Conservation (phyloP, 495 filamentous ascomycete genomes). For the Penicillium herquei region DNA sequence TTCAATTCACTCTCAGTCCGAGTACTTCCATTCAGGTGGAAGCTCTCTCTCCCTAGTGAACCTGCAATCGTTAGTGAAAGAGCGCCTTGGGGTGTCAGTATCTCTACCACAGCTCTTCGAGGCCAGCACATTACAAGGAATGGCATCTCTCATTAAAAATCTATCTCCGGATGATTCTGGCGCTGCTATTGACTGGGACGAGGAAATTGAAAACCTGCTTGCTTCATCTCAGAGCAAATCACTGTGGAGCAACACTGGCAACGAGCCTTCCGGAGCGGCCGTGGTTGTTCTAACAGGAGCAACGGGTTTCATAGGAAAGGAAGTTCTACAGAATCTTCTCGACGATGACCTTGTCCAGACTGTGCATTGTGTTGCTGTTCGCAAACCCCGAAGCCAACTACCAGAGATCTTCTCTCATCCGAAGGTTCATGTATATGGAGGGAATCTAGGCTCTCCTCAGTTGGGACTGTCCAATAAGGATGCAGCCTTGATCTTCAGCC, state of each 20-base stretch:
- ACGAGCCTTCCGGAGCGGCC: background rate
- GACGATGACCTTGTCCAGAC: conserved; percentile 12
- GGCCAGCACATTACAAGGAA: conserved; percentile 31
- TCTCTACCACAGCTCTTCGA: conserved; percentile 33
- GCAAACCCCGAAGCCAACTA: conserved; percentile 6
- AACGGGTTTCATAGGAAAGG: conserved; percentile 35
- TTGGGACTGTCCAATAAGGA: conserved; percentile 38
- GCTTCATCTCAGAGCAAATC: background rate
- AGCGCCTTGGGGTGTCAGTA: conserved; percentile 19
- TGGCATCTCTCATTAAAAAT: conserved; percentile 23
- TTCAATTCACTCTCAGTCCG: conserved; percentile 14
- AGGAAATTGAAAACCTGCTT: conserved; percentile 9
- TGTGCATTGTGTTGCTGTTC: conserved; percentile 36
- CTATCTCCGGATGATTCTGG: background rate
- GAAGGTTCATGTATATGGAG: conserved; percentile 37
- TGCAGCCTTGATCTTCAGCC: conserved; percentile 21
- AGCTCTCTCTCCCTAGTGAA: background rate
- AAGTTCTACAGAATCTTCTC: conserved; percentile 27
- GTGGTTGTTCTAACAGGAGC: conserved; percentile 33
- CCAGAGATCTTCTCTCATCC: conserved; percentile 14
- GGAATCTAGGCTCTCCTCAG: conserved; percentile 29
- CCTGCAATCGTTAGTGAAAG: background rate
- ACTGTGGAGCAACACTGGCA: background rate
- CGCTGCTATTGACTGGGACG: conserved; percentile 22
- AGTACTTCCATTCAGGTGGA: background rate